phyloP scores from a whole-genome alignment of 352 stramenopile genomes.

The Elongisporangium undulatum region DNA sequence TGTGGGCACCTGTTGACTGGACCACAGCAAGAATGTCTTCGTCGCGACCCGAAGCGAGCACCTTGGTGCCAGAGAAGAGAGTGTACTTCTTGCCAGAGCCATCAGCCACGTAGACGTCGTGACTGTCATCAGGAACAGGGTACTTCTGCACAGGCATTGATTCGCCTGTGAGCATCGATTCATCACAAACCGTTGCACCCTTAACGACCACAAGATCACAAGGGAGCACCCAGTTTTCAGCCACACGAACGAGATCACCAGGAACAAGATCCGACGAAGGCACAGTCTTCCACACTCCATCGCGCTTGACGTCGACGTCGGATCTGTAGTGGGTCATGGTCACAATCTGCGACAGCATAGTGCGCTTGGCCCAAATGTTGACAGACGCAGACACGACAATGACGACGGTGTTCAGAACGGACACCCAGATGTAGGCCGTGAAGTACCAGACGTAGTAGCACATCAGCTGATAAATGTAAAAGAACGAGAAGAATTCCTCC shows the following conservation, averaged over 20 bases:
- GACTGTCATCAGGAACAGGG: constrained; percentile 42
- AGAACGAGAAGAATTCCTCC: constrained; percentile 65
- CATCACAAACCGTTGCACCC: constrained; percentile 62
- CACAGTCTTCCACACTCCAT: constrained; percentile 42
- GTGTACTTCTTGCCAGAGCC: constrained; percentile 81
- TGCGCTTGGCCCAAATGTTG: constrained; percentile 70
- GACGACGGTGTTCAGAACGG: constrained; percentile 51
- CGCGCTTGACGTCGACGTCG: constrained; percentile 62
- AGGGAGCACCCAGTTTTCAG: constrained; percentile 64
- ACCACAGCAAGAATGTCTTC: constrained; percentile 77
- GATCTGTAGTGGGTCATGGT: constrained; percentile 63
- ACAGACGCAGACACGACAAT: constrained; percentile 45
- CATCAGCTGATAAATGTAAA: constrained; percentile 87
- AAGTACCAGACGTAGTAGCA: constrained; percentile 84
- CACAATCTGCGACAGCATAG: constrained; percentile 46
- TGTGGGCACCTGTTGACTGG: constrained; percentile 78
- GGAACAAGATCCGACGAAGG: constrained; percentile 50
- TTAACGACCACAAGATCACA: constrained; percentile 72
- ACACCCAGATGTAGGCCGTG: constrained; percentile 59
- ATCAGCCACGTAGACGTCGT: constrained; percentile 44
- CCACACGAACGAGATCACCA: constrained; percentile 61
- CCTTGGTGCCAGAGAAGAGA: constrained; percentile 81
- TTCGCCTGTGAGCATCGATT: constrained; percentile 74
- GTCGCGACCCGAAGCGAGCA: constrained; percentile 58
- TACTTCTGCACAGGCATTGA: constrained; percentile 89